Conservation (phyloP, 192 early-diverging fungal genomes). For the Backusella circina region DNA sequence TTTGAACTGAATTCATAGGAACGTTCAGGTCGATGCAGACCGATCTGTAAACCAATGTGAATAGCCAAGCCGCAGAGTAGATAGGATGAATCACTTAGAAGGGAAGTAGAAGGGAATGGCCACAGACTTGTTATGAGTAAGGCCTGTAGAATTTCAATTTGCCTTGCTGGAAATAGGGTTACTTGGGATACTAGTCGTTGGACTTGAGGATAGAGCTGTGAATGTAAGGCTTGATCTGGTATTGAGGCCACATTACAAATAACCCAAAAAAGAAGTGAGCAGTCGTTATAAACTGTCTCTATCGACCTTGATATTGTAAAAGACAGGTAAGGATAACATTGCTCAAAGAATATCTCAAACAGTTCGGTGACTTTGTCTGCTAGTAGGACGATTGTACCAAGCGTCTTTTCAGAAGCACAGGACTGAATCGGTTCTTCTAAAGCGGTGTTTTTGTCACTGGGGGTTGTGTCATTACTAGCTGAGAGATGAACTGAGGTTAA, state of each 20-base stretch:
- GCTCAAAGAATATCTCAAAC: neutral
- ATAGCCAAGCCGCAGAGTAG: neutral
- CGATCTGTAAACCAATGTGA: slow-evolving; percentile 10
- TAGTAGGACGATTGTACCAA: neutral
- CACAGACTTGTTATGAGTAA: neutral
- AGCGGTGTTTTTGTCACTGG: neutral
- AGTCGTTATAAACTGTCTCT: neutral
- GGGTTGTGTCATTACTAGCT: neutral
- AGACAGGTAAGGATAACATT: neutral
- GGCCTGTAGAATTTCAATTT: neutral
- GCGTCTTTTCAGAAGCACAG: neutral
- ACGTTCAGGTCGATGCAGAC: slow-evolving; percentile 11
- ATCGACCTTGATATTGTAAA: neutral
- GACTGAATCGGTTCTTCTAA: neutral
- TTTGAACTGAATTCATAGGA: slow-evolving; percentile 16
- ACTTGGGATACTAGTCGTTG: neutral
- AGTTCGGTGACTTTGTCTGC: neutral
- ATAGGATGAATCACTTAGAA: neutral
- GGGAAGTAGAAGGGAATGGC: neutral
- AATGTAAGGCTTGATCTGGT: neutral
- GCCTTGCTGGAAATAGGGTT: neutral
- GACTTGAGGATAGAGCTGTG: neutral
- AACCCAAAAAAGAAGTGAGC: neutral
- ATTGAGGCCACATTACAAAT: neutral
- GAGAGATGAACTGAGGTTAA: neutral